Evolutionary conservation across 176 grass and related monocot genomes (phyloP).

Genomic region (barley (Hordeum vulgare)): DNA sequence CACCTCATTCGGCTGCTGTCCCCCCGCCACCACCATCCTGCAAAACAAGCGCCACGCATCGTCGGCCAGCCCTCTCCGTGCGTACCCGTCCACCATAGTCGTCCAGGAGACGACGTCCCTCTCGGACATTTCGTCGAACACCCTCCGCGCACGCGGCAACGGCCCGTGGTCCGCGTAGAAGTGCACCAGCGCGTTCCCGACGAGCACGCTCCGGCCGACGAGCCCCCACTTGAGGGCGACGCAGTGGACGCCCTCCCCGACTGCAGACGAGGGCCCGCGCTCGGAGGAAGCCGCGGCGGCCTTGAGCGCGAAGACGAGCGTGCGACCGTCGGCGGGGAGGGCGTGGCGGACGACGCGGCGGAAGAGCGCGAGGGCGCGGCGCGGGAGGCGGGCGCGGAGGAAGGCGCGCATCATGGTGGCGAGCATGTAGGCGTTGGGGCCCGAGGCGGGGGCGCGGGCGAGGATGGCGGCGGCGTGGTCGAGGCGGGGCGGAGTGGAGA

Average conservation of each 20-base stretch:
- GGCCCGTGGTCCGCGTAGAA: slow-evolving; percentile 5
- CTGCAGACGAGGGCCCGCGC: background rate
- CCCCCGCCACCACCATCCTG: slow-evolving; percentile 32
- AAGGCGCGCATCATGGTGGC: slow-evolving; percentile 63
- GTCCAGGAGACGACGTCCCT: slow-evolving; percentile 68
- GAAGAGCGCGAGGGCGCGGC: slow-evolving; percentile 28
- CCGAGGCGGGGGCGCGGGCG: background rate
- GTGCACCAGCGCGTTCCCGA: slow-evolving; percentile 36
- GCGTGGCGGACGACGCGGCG: slow-evolving; percentile 14
- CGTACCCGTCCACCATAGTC: slow-evolving; percentile 47
- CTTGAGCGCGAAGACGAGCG: slow-evolving; percentile 54
- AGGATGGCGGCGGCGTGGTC: slow-evolving; percentile 38
- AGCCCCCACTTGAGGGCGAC: slow-evolving; percentile 38
- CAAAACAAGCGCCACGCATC: slow-evolving; percentile 48
- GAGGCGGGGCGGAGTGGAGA: slow-evolving; percentile 41
- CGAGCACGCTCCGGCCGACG: slow-evolving; percentile 20
- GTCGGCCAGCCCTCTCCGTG: background rate
- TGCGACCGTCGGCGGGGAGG: slow-evolving; percentile 44
- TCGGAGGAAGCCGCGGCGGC: background rate
- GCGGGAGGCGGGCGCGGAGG: slow-evolving; percentile 32
- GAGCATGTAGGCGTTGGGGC: slow-evolving; percentile 56
- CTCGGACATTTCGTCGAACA: slow-evolving; percentile 44
- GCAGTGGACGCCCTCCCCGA: slow-evolving; percentile 31
- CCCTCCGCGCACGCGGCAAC: background rate
- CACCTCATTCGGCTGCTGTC: slow-evolving; percentile 24